A percentile compares a stretch with the other conserved stretches of the same genome.
Conservation (phyloP, 2,329 filamentous ascomycete species). For the Graphium sp. region DNA sequence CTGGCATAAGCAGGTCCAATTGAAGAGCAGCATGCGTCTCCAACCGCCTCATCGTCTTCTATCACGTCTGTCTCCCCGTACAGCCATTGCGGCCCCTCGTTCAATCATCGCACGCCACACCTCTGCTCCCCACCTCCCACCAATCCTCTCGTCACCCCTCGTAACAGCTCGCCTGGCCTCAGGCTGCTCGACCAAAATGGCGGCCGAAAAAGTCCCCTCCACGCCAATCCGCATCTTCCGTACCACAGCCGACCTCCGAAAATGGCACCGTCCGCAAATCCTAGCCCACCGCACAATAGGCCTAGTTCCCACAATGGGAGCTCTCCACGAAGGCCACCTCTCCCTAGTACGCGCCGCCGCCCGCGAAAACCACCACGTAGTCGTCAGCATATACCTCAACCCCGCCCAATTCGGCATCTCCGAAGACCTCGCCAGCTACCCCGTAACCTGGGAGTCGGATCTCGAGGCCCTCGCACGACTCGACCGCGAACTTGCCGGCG, state of each 20-base stretch:
- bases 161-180: no score
- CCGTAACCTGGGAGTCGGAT: slow-evolving; percentile 75
- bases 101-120: slow-evolving; percentile 7
- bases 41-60: not conserved
- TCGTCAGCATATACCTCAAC: slow-evolving; percentile 91
- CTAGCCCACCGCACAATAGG: slow-evolving; percentile 57
- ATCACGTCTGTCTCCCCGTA: not conserved
- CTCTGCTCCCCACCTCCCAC: slow-evolving; percentile 9
- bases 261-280: slow-evolving; percentile 49
- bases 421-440: slow-evolving; percentile 81
- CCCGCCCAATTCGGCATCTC: slow-evolving; percentile 85
- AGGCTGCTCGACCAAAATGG: slow-evolving; percentile 9
- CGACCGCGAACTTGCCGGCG: slow-evolving; percentile 53
- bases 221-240: slow-evolving; percentile 57
- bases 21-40: not conserved
- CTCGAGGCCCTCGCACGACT: slow-evolving; percentile 47
- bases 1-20: not conserved
- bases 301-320: slow-evolving; percentile 94
- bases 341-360: slow-evolving; percentile 75
- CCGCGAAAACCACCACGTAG: slow-evolving; percentile 66
- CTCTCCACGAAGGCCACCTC: slow-evolving; percentile 82
- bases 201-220: slow-evolving; percentile 30
- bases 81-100: slow-evolving; percentile 7
- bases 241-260: slow-evolving; percentile 53
- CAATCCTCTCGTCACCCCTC: slow-evolving; percentile 6